A percentile compares a stretch with the other conserved stretches of the same genome.
phyloP scores from a whole-genome alignment of 352 stramenopile genomes.

The Phytophthora pluvialis region DNA sequence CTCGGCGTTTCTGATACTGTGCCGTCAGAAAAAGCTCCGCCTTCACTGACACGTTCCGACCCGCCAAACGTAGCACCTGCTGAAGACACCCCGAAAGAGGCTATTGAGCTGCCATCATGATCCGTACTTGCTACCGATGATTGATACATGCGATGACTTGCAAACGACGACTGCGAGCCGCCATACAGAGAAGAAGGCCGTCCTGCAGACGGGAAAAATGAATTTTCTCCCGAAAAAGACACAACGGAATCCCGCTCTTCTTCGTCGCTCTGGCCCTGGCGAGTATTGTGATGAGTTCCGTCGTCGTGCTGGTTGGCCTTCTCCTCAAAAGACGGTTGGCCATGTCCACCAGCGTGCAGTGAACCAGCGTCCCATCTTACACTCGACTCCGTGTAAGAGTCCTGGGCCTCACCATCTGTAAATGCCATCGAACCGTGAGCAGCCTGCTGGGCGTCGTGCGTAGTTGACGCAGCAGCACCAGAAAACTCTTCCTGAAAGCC shows the following conservation, averaged over 20 bases:
- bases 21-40: slow-evolving; percentile 66
- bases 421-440: slow-evolving; percentile 9
- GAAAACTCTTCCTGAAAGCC: slow-evolving; percentile 18
- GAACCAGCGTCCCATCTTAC: slow-evolving; percentile 28
- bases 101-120: slow-evolving; percentile 60
- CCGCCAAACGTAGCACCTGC: slow-evolving; percentile 80
- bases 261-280: slow-evolving; percentile 37
- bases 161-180: slow-evolving; percentile 50
- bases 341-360: slow-evolving; percentile 11
- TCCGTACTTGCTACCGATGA: slow-evolving; percentile 47
- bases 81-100: slow-evolving; percentile 76
- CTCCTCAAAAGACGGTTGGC: slow-evolving; percentile 9
- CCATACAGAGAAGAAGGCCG: slow-evolving; percentile 44
- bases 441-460: slow-evolving; percentile 10
- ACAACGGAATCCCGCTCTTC: slow-evolving; percentile 48
- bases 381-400: slow-evolving; percentile 30
- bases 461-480: slow-evolving; percentile 5
- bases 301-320: slow-evolving; percentile 8
- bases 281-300: slow-evolving; percentile 20
- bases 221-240: slow-evolving; percentile 44
- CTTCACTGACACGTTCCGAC: slow-evolving; percentile 72
- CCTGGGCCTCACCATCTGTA: slow-evolving; percentile 9
- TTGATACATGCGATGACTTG: slow-evolving; percentile 47
- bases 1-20: slow-evolving; percentile 76
- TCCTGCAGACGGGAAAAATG: slow-evolving; percentile 39